Conservation (phyloP, 129 eudicot genomes). For the Chrysanthemum seticuspe region DNA sequence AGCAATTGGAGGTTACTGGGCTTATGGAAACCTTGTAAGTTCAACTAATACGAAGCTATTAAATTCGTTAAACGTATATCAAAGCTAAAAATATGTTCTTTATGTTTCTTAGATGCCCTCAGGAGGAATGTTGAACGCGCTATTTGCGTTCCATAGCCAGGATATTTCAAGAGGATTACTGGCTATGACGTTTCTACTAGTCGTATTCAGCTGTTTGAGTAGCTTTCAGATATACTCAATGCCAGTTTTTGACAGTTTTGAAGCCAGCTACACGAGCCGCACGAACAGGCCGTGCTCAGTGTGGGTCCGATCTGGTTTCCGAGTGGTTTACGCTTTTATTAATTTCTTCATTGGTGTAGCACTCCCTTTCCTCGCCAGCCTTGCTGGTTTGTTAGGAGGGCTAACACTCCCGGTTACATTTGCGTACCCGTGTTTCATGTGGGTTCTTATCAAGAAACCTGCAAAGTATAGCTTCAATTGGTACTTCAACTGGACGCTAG, state of each 20-base stretch:
- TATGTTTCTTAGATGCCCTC: slow-evolving; percentile 67
- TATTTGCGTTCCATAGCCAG: slow-evolving; percentile 43
- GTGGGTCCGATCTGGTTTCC: slow-evolving; percentile 93
- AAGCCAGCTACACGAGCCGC: slow-evolving; percentile 86
- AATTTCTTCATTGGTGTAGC: slow-evolving; percentile 78
- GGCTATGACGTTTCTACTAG: slow-evolving; percentile 45
- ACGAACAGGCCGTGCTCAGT: slow-evolving; percentile 87
- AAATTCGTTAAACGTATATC: background rate
- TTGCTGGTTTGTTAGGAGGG: slow-evolving; percentile 59
- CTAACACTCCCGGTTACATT: slow-evolving; percentile 52
- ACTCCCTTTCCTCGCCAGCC: slow-evolving; percentile 60
- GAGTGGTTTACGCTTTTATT: slow-evolving; percentile 78
- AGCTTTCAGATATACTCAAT: slow-evolving; percentile 65
- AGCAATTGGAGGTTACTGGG: slow-evolving; percentile 97
- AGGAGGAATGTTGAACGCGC: slow-evolving; percentile 63
- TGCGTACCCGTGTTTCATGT: slow-evolving; percentile 63
- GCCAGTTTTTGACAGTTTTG: slow-evolving; percentile 95
- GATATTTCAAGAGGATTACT: slow-evolving; percentile 52
- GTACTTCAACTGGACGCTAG: slow-evolving; percentile 86
- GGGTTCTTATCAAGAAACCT: slow-evolving; percentile 66
- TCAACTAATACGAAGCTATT: background rate
- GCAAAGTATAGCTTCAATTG: slow-evolving; percentile 70
- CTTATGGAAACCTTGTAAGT: slow-evolving; percentile 93
- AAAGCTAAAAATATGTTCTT: background rate
- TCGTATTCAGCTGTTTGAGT: slow-evolving; percentile 61